Evolutionary conservation across 2,329 filamentous ascomycete species (phyloP), one percentile per base, ranked within the genome.

Genomic region (Fusarium sp.): DNA sequence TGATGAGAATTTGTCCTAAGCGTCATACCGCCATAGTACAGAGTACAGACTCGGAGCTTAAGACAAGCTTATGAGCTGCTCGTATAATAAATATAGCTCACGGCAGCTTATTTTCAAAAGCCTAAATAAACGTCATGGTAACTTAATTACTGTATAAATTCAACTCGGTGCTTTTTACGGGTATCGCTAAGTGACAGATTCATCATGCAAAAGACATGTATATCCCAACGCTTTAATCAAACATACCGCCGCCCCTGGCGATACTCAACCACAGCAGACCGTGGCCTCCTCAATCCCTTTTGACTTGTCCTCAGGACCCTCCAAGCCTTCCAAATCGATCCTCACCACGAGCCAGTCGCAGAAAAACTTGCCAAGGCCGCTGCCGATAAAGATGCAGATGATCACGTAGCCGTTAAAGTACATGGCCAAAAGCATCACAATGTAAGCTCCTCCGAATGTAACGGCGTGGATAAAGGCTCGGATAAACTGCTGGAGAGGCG

Each of bases 361-460:
- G n/a, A 85, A 67, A 70, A 86, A 86, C 76, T 86, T 86, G 61
- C 84, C 84, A 44, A 86, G 67, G 9, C 82, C 81, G 11, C 83
- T 83, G 6, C 84, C 84, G 41, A 86, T 73, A 62, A 95, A 87
- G 74, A 95, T 92, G 71, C 88, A 92, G 62, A 95, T 91, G 76
- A 95, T 92, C 66, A 95, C 85, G 77, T 92, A 95, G 33, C 89
- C 87, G 71, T 87, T 87, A 74, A 85, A 88, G 76, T 87, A 86
- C 85, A 88, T 88, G 69, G 84, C 84, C 9, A 82, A 79, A 81
- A 91, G 78, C 92, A 95, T 95, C 73, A 94, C 79, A 67, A 94
- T 88, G 77, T 94, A 95, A 3, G 91, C 92, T 4, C 92, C 85
- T 0, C 86, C 89, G 74, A 94, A 92, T 53, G 92, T 91, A 8